phyloP scores from a whole-genome alignment of 2,329 filamentous ascomycete genomes.

The Pyrenochaeta sp. region DNA sequence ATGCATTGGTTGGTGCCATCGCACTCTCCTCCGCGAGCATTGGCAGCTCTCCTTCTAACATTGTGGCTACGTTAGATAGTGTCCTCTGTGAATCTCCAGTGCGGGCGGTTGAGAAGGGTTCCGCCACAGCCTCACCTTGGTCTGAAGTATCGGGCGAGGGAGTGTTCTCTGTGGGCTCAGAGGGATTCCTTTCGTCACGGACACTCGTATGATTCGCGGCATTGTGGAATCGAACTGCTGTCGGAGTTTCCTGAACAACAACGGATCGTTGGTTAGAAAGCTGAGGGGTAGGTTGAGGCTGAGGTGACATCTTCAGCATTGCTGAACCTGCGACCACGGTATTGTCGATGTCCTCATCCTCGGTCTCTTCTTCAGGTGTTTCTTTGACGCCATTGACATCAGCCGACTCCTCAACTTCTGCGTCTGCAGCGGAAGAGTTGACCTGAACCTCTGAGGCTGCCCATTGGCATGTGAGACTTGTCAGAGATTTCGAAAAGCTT shows the following conservation, averaged over 20 bases:
- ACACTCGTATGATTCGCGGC: not conserved
- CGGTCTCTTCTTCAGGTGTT: conserved; percentile 28
- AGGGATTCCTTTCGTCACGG: conserved; percentile 2
- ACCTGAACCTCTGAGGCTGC: conserved; percentile 39
- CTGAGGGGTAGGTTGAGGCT: conserved; percentile 30
- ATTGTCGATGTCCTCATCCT: conserved; percentile 35
- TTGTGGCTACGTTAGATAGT: not conserved
- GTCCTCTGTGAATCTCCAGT: conserved; percentile 21
- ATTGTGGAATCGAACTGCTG: conserved; percentile 23
- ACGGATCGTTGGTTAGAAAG: conserved; percentile 33
- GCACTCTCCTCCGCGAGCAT: not conserved
- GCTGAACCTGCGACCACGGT: conserved; percentile 27
- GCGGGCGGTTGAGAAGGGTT: conserved; percentile 26
- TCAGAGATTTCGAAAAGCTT: conserved; percentile 11
- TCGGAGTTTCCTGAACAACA: conserved; percentile 47
- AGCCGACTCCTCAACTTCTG: conserved; percentile 6
- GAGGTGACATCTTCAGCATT: conserved; percentile 20
- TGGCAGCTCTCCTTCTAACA: not conserved
- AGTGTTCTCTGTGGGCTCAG: conserved; percentile 5
- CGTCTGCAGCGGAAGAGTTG: conserved; percentile 38
- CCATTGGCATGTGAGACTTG: conserved; percentile 26
- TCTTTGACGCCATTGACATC: conserved; percentile 9
- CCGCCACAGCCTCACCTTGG: not conserved
- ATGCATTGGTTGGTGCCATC: not conserved
- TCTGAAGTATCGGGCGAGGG: not conserved